Evolutionary conservation across 2,329 filamentous ascomycete genomes (phyloP).

Genomic region (Colletotrichum sansevieriae): DNA sequence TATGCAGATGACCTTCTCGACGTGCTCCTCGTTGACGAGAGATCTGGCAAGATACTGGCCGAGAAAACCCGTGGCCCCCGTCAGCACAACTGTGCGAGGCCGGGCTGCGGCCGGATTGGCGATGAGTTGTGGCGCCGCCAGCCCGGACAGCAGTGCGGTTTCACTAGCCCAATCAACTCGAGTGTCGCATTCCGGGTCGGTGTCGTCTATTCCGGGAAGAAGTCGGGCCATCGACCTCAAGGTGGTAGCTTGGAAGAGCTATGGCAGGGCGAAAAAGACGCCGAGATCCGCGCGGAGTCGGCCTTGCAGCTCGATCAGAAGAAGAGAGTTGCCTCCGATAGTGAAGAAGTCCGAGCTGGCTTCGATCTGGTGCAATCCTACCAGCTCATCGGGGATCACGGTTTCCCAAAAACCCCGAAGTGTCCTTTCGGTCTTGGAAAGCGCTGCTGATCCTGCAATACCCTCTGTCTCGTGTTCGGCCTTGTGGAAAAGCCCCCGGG

Average conservation of each 20-base stretch:
- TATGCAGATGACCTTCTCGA: conserved; percentile 56
- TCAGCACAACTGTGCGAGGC: conserved; percentile 45
- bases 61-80: conserved; percentile 53
- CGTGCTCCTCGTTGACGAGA: conserved; percentile 47
- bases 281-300: conserved; percentile 48
- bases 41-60: conserved; percentile 50
- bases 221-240: no score
- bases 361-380: not conserved
- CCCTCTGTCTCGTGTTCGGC: not conserved
- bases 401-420: no score
- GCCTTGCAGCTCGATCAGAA: conserved; percentile 50
- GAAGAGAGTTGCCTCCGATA: conserved; percentile 53
- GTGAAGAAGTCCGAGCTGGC: conserved; percentile 52
- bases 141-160: conserved; percentile 49
- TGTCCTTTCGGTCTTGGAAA: not conserved
- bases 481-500: not conserved
- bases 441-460: not conserved
- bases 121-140: not conserved
- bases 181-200: no score
- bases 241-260: conserved; percentile 47
- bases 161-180: conserved; percentile 14
- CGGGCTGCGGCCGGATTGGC: conserved; percentile 9
- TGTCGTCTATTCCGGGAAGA: no score
- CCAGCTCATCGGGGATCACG: not conserved
- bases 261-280: conserved; percentile 45